Evolutionary conservation across 2,329 filamentous ascomycete species (phyloP).

Genomic region (Diaporthe vexans): DNA sequence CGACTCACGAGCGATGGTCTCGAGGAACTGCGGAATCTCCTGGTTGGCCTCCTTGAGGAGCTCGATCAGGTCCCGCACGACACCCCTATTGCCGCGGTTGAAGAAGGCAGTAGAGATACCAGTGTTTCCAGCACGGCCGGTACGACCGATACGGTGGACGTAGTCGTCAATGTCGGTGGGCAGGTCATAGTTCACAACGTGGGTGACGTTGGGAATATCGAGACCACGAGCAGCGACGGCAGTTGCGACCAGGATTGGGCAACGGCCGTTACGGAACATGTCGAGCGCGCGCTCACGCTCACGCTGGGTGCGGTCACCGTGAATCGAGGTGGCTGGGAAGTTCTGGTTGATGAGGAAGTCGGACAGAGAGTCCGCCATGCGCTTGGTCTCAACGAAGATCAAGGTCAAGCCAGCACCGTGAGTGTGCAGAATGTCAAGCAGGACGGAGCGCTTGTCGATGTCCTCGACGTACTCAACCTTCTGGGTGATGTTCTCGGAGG

Average conservation of each 20-base stretch:
- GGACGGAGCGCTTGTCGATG: conserved; percentile 95
- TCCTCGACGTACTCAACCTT: conserved; percentile 98
- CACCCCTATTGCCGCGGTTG: conserved; percentile 98
- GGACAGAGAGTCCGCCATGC: conserved; percentile 97
- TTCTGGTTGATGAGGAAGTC: conserved; percentile 99
- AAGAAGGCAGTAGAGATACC: conserved; percentile 99
- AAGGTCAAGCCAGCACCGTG: conserved; percentile 90
- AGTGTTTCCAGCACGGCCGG: conserved; percentile 98
- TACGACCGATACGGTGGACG: conserved; percentile 99
- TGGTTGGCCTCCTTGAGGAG: conserved; percentile 99
- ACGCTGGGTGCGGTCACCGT: conserved; percentile 97
- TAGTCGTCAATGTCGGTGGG: conserved; percentile 99
- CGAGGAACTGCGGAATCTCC: conserved; percentile 92
- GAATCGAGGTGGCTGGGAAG: conserved; percentile 98
- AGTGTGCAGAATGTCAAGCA: conserved; percentile 97
- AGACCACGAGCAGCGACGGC: conserved; percentile 92
- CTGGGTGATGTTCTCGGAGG: conserved; percentile 99
- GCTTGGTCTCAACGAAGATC: conserved; percentile 99
- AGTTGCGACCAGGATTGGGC: conserved; percentile 96
- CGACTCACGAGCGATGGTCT: conserved; percentile 96
- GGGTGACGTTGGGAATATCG: conserved; percentile 96
- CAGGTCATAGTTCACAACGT: conserved; percentile 99
- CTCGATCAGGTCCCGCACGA: conserved; percentile 96
- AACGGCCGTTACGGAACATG: conserved; percentile 96
- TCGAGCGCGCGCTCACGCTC: conserved; percentile 98